These are phyloP conservation scores for Suillus weaverae DNA, from an alignment of 768 basidiomycete genomes.

Conservation along the genomic window DNA sequence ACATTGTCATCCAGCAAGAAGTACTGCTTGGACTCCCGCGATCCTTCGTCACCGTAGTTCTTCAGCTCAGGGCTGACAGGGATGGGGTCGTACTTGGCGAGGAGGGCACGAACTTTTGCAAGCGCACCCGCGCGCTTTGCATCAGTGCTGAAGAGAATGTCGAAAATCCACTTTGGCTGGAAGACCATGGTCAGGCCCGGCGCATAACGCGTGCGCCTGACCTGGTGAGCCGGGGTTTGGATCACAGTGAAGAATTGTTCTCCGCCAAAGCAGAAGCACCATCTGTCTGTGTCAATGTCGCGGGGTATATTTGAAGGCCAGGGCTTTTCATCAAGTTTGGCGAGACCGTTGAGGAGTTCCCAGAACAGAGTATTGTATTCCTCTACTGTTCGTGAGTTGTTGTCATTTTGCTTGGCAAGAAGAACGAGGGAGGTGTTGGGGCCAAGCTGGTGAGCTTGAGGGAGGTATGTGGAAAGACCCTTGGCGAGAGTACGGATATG, in stretches of 20 bases:
- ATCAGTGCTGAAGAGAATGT: conserved; percentile 21
- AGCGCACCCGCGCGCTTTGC: conserved; percentile 21
- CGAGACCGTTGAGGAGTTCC: conserved; percentile 21
- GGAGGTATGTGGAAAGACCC: conserved; percentile 16
- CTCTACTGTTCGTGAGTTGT: conserved; percentile 13
- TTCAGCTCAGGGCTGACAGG: conserved; percentile 23
- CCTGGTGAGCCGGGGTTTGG: conserved; percentile 23
- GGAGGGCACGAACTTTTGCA: conserved; percentile 17
- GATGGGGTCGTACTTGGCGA: conserved; percentile 22
- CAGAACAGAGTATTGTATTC: conserved; percentile 22
- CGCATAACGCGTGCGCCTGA: conserved; percentile 22
- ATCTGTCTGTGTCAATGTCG: conserved; percentile 22
- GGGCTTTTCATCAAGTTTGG: conserved; percentile 17
- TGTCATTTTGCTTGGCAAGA: conserved; percentile 16
- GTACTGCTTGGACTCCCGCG: conserved; percentile 23
- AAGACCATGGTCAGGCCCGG: conserved; percentile 23
- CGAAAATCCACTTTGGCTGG: conserved; percentile 26
- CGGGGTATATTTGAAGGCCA: conserved; percentile 19
- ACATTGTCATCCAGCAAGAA: conserved; percentile 24
- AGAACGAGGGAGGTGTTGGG: conserved; percentile 22
- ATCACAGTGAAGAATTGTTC: conserved; percentile 23
- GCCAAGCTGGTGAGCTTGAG: conserved; percentile 18
- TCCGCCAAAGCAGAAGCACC: conserved; percentile 24
- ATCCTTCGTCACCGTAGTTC: conserved; percentile 22
- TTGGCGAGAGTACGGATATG: conserved; percentile 21